phyloP scores from a whole-genome alignment of 371 early-diverging fungal species.

The Haplosporangium sp. region DNA sequence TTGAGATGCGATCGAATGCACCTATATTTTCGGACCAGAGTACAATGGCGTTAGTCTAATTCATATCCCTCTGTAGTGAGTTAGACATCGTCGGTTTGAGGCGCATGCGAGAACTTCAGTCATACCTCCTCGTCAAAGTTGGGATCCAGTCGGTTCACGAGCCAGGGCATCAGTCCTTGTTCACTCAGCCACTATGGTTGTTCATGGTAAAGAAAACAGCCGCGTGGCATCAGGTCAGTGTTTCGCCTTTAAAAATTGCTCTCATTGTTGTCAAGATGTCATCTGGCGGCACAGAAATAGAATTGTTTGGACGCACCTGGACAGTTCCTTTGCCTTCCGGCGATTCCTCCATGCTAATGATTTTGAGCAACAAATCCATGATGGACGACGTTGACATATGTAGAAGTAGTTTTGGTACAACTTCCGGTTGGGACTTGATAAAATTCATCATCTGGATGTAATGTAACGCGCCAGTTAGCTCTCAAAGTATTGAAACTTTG shows the following conservation, averaged over 20 bases:
- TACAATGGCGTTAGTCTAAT: background rate
- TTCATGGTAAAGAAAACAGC: background rate
- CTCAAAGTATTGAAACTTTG: background rate
- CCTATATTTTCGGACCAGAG: slow-evolving; percentile 55
- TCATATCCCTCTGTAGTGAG: no score
- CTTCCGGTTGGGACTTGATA: slow-evolving; percentile 71
- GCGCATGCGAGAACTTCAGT: background rate
- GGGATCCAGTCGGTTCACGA: slow-evolving; percentile 87
- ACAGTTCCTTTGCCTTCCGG: slow-evolving; percentile 85
- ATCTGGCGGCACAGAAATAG: background rate
- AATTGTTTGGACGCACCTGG: slow-evolving; percentile 58
- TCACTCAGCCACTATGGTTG: slow-evolving; percentile 82
- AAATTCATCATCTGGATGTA: slow-evolving; percentile 69
- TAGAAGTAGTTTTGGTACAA: slow-evolving; percentile 69
- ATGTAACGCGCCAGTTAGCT: background rate
- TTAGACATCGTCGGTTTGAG: background rate
- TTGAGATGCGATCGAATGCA: slow-evolving; percentile 90
- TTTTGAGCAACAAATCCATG: slow-evolving; percentile 90
- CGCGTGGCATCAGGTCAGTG: no score
- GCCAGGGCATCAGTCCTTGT: slow-evolving; percentile 77
- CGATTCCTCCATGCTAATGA: slow-evolving; percentile 91
- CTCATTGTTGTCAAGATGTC: background rate
- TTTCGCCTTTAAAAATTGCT: background rate
- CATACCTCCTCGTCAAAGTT: slow-evolving; percentile 74
- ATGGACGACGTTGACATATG: slow-evolving; percentile 90